These are phyloP conservation scores for Cryptococcus jaspeensis DNA, from an alignment of 1,284 basidiomycete species.

Conservation along the genomic window DNA sequence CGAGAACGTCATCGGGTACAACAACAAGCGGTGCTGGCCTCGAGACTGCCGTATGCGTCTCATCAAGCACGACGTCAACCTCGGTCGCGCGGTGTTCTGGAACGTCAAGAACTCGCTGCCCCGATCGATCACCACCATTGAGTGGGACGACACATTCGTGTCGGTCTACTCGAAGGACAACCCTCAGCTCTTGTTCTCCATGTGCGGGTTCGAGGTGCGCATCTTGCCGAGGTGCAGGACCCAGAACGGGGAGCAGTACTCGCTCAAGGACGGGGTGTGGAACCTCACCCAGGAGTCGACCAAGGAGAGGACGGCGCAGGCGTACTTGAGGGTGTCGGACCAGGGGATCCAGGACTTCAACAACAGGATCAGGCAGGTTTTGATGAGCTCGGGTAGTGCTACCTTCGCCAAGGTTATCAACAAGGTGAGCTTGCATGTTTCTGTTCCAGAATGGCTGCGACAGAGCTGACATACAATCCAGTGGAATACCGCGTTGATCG, in stretches of 20 bases:
- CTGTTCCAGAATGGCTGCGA: conserved; percentile 13
- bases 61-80: conserved; percentile 99
- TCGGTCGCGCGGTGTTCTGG: conserved; percentile 98
- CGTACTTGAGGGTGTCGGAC: conserved; percentile 95
- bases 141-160: conserved; percentile 96
- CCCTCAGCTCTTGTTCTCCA: conserved; percentile 95
- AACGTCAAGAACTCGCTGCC: conserved; percentile 98
- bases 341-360: conserved; percentile 96
- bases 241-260: conserved; percentile 93
- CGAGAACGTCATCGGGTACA: conserved; percentile 98
- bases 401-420: conserved; percentile 99
- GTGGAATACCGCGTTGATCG: conserved; percentile 95
- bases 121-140: conserved; percentile 93
- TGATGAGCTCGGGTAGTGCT: conserved; percentile 98
- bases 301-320: conserved; percentile 96
- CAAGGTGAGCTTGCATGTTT: conserved; percentile 58
- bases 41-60: conserved; percentile 98
- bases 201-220: conserved; percentile 96
- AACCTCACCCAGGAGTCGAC: conserved; percentile 93
- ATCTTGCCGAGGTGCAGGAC: conserved; percentile 86
- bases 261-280: conserved; percentile 95
- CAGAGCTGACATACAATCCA: not conserved
- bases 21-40: conserved; percentile 99
- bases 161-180: conserved; percentile 98
- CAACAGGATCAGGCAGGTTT: conserved; percentile 91